These are phyloP conservation scores for Maudiozyma serrabonitensis DNA, from an alignment of 805 yeast genomes.

Conservation along the genomic window DNA sequence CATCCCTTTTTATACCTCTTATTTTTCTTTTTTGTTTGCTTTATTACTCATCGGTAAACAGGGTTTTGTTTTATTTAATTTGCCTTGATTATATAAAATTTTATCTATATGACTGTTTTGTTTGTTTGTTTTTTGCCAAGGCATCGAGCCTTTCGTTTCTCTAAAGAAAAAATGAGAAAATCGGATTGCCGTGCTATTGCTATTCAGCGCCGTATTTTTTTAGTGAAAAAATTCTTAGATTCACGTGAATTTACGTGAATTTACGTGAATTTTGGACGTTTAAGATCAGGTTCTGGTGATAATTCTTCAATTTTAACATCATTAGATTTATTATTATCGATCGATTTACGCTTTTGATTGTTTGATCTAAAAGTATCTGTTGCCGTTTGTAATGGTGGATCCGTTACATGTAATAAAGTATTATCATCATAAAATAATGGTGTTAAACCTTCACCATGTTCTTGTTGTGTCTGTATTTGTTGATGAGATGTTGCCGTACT, in stretches of 20 bases:
- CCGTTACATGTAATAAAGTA: not conserved
- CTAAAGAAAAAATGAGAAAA: not conserved
- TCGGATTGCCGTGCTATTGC: not conserved
- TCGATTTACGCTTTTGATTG: not conserved
- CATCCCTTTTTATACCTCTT: no score
- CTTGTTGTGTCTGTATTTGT: not conserved
- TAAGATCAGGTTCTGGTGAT: not conserved
- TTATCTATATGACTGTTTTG: no score
- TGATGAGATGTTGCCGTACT: not conserved
- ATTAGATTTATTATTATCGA: not conserved
- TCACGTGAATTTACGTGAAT: not conserved
- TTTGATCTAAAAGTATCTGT: no score
- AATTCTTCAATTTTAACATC: not conserved
- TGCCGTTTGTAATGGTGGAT: no score
- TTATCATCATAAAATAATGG: constrained; percentile 4
- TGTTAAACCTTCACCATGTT: not conserved
- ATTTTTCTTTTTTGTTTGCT: no score
- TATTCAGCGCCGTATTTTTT: not conserved
- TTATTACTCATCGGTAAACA: no score
- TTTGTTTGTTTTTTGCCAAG: no score
- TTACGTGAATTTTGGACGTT: not conserved
- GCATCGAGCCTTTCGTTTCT: no score
- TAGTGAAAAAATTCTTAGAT: no score
- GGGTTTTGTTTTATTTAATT: no score
- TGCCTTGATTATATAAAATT: no score